Conservation (phyloP, 495 filamentous ascomycete species). For the Hamigera avellanea region DNA sequence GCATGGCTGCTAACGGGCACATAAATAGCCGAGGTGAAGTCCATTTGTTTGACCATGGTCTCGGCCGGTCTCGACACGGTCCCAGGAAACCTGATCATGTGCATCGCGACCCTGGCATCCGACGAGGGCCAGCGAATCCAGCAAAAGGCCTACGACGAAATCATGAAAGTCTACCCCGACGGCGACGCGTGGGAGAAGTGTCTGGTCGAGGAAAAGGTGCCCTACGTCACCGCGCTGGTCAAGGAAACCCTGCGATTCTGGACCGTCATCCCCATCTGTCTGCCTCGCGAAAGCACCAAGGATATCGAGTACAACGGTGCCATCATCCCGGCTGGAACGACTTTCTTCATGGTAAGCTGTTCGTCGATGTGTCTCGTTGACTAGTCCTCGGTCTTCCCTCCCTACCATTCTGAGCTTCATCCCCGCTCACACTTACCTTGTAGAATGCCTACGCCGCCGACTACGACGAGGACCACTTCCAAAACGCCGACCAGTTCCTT, state of each 20-base stretch:
- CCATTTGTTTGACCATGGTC: conserved; percentile 66
- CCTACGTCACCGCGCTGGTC: conserved; percentile 57
- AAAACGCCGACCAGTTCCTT: conserved; percentile 43
- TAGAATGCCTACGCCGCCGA: conserved; percentile 60
- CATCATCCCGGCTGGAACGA: conserved; percentile 50
- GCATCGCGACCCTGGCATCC: conserved; percentile 56
- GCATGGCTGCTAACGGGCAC: conserved; percentile 1
- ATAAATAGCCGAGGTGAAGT: conserved; percentile 51
- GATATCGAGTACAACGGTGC: conserved; percentile 49
- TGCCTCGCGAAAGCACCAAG: conserved; percentile 53
- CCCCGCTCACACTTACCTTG: conserved; percentile 2
- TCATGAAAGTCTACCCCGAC: conserved; percentile 51
- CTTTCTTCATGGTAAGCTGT: conserved; percentile 52
- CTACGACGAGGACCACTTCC: conserved; percentile 56
- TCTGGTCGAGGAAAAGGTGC: conserved; percentile 56
- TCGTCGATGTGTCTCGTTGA: no score
- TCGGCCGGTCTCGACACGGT: conserved; percentile 61
- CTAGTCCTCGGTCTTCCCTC: no score
- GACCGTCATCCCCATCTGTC: conserved; percentile 63
- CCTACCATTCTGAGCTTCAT: background rate
- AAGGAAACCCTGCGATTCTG: conserved; percentile 62
- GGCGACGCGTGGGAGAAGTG: conserved; percentile 55
- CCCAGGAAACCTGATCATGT: conserved; percentile 59
- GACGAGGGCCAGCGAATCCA: conserved; percentile 52
- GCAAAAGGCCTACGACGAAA: conserved; percentile 48